Conservation (phyloP, 2,329 filamentous ascomycete species). For the Ophioceras dolichostomum region DNA sequence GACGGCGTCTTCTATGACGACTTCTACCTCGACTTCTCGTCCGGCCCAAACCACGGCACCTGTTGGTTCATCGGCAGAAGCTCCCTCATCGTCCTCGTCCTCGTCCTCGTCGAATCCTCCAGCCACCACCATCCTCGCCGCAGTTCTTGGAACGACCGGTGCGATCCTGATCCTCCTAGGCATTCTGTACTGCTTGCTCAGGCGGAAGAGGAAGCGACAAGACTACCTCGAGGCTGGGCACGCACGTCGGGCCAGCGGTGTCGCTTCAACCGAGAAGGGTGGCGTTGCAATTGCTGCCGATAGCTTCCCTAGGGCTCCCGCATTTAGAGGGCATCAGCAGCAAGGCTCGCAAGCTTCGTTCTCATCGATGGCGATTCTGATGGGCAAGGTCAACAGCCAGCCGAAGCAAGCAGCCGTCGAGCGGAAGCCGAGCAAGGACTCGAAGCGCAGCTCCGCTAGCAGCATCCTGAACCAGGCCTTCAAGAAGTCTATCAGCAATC, state of each 20-base stretch:
- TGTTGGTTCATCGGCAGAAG: slow-evolving; percentile 11
- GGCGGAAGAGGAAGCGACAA: slow-evolving; percentile 41
- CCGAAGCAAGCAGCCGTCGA: slow-evolving; percentile 23
- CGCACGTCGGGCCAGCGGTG: slow-evolving; percentile 26
- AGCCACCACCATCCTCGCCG: slow-evolving; percentile 57
- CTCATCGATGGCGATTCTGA: slow-evolving; percentile 52
- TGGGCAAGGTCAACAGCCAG: slow-evolving; percentile 45
- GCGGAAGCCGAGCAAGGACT: slow-evolving; percentile 37
- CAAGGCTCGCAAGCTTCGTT: slow-evolving; percentile 44
- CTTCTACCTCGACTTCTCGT: slow-evolving; percentile 14
- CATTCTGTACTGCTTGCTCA: slow-evolving; percentile 56
- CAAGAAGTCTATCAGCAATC: slow-evolving; percentile 50
- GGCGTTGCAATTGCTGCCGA: slow-evolving; percentile 34
- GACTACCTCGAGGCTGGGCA: slow-evolving; percentile 34
- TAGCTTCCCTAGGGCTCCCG: slow-evolving; percentile 21
- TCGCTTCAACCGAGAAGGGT: slow-evolving; percentile 44
- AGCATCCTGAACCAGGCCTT: slow-evolving; percentile 51
- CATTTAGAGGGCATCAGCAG: slow-evolving; percentile 38
- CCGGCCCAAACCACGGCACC: slow-evolving; percentile 12
- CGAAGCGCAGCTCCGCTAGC: slow-evolving; percentile 34
- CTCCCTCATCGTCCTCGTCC: slow-evolving; percentile 7
- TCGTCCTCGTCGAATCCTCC: slow-evolving; percentile 16
- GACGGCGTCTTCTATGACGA: slow-evolving; percentile 12
- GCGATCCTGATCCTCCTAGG: slow-evolving; percentile 61
- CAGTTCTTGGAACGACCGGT: slow-evolving; percentile 70